Conservation (phyloP, 2,329 filamentous ascomycete genomes). For the Penicillium sp. region DNA sequence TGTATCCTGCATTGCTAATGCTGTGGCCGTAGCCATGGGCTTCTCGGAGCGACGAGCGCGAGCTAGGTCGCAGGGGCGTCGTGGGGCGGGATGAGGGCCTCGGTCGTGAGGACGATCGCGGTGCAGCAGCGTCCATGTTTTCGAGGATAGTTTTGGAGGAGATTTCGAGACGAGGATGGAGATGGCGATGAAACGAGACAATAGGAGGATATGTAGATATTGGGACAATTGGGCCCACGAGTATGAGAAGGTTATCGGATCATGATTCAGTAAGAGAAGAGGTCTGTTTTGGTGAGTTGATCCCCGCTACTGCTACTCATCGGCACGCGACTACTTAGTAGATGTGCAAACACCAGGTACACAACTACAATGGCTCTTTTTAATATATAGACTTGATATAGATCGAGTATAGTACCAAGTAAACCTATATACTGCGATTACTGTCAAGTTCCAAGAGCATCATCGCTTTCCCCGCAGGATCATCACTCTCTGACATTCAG, state of each 20-base stretch:
- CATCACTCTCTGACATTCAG: conserved; percentile 4
- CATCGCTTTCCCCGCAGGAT: conserved; percentile 3
- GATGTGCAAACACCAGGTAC: background rate
- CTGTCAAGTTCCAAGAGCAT: background rate
- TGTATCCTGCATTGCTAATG: conserved; percentile 34
- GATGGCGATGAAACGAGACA: background rate
- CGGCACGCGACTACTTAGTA: background rate
- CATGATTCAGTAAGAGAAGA: background rate
- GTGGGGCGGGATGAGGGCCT: conserved; percentile 70
- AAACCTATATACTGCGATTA: no score
- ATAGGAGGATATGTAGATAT: background rate
- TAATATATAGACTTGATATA: background rate
- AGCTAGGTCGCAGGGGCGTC: conserved; percentile 84
- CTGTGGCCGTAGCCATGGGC: conserved; percentile 53
- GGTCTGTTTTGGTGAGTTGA: background rate
- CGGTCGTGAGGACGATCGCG: conserved; percentile 56
- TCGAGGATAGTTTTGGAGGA: conserved; percentile 12
- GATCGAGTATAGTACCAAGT: background rate
- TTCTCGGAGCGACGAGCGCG: conserved; percentile 80
- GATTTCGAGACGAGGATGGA: background rate
- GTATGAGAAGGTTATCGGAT: background rate
- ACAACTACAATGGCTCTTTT: background rate
- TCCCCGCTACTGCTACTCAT: conserved; percentile 2
- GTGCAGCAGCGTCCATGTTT: conserved; percentile 26
- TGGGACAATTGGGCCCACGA: background rate